Evolutionary conservation across 2,329 filamentous ascomycete genomes (phyloP).

Genomic region (Phoma herbarum): DNA sequence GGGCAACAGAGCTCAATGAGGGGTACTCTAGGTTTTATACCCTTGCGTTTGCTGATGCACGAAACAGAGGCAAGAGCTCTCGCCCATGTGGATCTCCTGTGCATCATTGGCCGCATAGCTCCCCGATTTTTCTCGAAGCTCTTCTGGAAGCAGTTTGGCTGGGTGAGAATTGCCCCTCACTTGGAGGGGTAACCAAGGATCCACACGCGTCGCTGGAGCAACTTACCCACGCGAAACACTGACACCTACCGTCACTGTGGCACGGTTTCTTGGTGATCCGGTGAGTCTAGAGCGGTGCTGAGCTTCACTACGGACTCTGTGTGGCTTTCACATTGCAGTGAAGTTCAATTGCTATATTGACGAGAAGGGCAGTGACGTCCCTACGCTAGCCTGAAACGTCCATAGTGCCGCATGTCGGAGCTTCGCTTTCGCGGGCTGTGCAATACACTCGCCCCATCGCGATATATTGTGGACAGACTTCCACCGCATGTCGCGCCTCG

Average conservation of each 20-base stretch:
- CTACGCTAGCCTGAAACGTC: constrained; percentile 1
- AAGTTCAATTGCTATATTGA: neutral
- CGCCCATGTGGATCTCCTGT: constrained; percentile 16
- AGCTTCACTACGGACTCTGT: neutral
- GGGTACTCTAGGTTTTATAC: constrained; percentile 22
- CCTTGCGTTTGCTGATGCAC: constrained; percentile 22
- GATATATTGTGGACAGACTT: neutral
- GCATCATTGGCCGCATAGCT: constrained; percentile 16
- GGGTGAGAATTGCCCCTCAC: constrained; percentile 19
- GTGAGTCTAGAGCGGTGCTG: neutral
- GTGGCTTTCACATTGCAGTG: neutral
- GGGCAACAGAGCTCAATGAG: constrained; percentile 19
- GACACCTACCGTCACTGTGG: neutral
- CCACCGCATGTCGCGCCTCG: neutral
- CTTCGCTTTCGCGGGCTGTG: neutral
- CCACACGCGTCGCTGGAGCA: constrained; percentile 10
- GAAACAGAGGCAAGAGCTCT: constrained; percentile 25
- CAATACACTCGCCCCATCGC: constrained; percentile 2
- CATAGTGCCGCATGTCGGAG: neutral
- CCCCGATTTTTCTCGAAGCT: constrained; percentile 22
- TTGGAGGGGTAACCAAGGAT: constrained; percentile 1
- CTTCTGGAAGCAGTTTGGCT: constrained; percentile 20
- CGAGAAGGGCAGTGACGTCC: neutral
- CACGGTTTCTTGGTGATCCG: neutral
- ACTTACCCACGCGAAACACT: constrained; percentile 4